Evolutionary conservation across 768 basidiomycete species (phyloP).

Genomic region (Psilocybe cubensis): DNA sequence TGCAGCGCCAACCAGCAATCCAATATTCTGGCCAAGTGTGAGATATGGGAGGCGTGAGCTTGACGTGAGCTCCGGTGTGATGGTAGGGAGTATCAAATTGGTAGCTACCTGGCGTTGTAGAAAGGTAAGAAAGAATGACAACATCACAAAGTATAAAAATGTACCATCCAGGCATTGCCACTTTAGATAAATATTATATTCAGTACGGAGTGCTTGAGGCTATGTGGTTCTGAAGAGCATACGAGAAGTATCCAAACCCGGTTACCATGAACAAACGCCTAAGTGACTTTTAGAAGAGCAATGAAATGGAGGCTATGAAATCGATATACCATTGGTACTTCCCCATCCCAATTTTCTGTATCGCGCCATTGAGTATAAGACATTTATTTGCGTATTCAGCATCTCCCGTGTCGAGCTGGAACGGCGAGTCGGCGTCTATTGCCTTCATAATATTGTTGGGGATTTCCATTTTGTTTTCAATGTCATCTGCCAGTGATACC

Average conservation of each 20-base stretch:
- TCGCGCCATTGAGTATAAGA: slow-evolving; percentile 20
- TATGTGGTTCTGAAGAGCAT: background rate
- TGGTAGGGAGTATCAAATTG: slow-evolving; percentile 59
- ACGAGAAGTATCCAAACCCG: slow-evolving; percentile 36
- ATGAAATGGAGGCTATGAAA: background rate
- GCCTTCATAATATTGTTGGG: too few relatives aligned
- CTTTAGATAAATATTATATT: slow-evolving; percentile 7
- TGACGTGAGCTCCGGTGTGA: slow-evolving; percentile 71
- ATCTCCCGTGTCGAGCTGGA: slow-evolving; percentile 1
- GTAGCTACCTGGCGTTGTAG: slow-evolving; percentile 29
- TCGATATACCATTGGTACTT: slow-evolving; percentile 32
- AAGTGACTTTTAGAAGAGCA: background rate
- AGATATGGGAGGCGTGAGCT: slow-evolving; percentile 62
- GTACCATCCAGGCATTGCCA: slow-evolving; percentile 33
- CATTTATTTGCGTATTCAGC: slow-evolving; percentile 18
- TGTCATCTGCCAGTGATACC: too few relatives aligned
- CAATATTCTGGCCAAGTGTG: slow-evolving; percentile 72
- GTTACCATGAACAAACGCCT: slow-evolving; percentile 33
- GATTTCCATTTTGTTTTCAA: too few relatives aligned
- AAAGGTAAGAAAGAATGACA: background rate
- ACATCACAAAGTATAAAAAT: background rate
- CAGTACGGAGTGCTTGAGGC: background rate
- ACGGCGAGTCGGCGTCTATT: too few relatives aligned
- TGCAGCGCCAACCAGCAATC: slow-evolving; percentile 68
- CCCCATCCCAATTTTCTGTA: slow-evolving; percentile 31